Percentiles rank a stretch among this genome's conserved stretches.
Conservation (phyloP, 805 yeast species). For the Schizosaccharomyces cryophilus region DNA sequence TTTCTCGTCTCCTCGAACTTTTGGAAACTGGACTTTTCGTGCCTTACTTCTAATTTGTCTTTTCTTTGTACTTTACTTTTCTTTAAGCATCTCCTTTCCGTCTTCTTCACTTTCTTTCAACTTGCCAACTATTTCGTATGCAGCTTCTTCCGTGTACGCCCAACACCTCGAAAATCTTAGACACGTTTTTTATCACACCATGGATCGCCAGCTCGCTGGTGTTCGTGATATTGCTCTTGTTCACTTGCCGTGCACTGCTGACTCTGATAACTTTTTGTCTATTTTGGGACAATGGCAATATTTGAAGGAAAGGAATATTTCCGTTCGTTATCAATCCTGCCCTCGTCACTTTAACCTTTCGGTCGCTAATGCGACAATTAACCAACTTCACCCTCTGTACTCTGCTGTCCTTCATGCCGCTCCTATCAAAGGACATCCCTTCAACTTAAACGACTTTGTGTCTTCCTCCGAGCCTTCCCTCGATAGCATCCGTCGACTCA, state of each 20-base stretch:
- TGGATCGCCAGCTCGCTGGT: background rate
- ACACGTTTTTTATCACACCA: background rate
- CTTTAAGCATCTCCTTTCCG: too few species aligned
- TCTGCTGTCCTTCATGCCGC: background rate
- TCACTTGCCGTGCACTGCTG: background rate
- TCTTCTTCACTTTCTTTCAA: too few species aligned
- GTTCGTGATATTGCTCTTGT: background rate
- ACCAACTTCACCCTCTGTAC: background rate
- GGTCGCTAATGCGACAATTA: too few species aligned
- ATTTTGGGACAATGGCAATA: background rate
- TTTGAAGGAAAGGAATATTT: background rate
- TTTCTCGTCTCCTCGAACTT: too few species aligned
- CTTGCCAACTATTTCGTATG: background rate
- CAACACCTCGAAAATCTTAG: background rate
- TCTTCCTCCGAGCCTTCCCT: background rate
- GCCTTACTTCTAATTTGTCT: too few species aligned
- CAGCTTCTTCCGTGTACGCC: background rate
- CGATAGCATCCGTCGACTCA: background rate
- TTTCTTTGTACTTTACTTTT: too few species aligned
- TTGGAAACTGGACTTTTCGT: too few species aligned
- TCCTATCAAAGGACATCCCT: background rate
- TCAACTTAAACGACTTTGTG: background rate
- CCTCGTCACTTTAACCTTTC: background rate
- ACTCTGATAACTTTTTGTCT: background rate
- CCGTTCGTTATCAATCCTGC: background rate